Base-by-base conservation (phyloP, 371 early-diverging fungal species). In the Haplosporangium sp. region DNA sequence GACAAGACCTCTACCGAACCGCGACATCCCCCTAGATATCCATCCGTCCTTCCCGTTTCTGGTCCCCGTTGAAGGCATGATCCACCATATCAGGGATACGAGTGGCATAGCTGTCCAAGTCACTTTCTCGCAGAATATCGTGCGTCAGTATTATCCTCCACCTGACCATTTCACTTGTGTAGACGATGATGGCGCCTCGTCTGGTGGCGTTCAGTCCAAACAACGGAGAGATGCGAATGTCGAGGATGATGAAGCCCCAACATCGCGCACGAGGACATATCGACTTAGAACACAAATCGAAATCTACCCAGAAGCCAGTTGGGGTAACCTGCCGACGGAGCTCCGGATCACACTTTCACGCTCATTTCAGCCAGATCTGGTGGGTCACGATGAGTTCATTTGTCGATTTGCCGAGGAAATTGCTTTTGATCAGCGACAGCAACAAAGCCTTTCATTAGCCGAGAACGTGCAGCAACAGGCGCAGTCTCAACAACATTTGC, bases 341-440 rank as follows among this genome's bases (percentile, higher is more conserved):
- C 63, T 79, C 9, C 65, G 80, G n/a, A 68, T 79, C 45, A 62
- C 80, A 18, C 59, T 79, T 2, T 64, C 80, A 9, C 52, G 80
- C 0, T 68, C 80, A 9, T 79, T 79, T 23, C 73, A 56, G n/a
- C 73, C 80, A 10, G 80, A 79, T 55, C 51, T 79, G 45, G 66
- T 65, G 4, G 80, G 73, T 2, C 80, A 79, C 40, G 80, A 79
- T 23, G 80, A 79, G 59, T 79, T 79, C 56, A 79, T 79, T 20
- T 79, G 80, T 45, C 65, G 80, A n/a, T 79, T 79, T 47, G 80
- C 80, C 12, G 73, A 79, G 37, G 80, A 69, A 23, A 47, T 79
- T 48, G 65, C 52, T 13, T 62, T 59, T 10, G 68, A 79, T 29
- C 61, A 67, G 16, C 73, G 73, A 21, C 68, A 64, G 38, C 55